Conservation (phyloP, 176 grass and related monocot species). For the Lolium multiflorum region DNA sequence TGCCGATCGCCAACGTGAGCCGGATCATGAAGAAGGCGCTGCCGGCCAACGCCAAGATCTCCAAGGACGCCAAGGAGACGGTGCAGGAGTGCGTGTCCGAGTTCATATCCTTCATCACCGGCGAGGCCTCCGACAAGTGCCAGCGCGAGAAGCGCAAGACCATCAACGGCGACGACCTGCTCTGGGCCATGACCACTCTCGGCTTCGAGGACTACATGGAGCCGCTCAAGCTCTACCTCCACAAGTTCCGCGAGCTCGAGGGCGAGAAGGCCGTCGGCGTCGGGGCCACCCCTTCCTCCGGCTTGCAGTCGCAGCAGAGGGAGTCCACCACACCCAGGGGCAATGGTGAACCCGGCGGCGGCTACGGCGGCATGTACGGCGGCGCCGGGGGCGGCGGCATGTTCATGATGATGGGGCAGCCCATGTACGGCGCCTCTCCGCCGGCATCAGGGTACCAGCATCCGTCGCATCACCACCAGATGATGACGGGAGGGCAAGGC, state of each 20-base stretch:
- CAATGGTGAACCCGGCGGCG: conserved; percentile 44
- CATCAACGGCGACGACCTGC: conserved; percentile 95
- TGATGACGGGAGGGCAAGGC: conserved; percentile 53
- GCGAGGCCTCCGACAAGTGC: conserved; percentile 98
- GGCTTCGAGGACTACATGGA: conserved; percentile 98
- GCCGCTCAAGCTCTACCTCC: conserved; percentile 92
- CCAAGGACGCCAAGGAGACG: conserved; percentile 98
- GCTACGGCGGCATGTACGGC: conserved; percentile 54
- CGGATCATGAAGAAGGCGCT: conserved; percentile 98
- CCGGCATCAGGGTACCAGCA: conserved; percentile 52
- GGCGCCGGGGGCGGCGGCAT: conserved; percentile 32
- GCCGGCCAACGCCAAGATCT: conserved; percentile 91
- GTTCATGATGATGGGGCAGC: conserved; percentile 78
- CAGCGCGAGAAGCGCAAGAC: conserved; percentile 99
- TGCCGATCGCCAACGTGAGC: conserved; percentile 97
- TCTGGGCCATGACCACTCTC: conserved; percentile 96
- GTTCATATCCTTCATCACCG: conserved; percentile 98
- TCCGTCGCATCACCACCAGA: conserved; percentile 65
- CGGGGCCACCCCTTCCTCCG: not conserved
- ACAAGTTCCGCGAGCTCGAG: conserved; percentile 95
- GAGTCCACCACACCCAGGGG: conserved; percentile 1
- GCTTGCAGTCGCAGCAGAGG: conserved; percentile 25
- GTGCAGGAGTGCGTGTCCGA: conserved; percentile 98
- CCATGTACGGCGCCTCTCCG: conserved; percentile 56
- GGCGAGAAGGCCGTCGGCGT: conserved; percentile 63